Conservation (phyloP, 1,284 basidiomycete genomes). For the Laetiporus sulphureus region DNA sequence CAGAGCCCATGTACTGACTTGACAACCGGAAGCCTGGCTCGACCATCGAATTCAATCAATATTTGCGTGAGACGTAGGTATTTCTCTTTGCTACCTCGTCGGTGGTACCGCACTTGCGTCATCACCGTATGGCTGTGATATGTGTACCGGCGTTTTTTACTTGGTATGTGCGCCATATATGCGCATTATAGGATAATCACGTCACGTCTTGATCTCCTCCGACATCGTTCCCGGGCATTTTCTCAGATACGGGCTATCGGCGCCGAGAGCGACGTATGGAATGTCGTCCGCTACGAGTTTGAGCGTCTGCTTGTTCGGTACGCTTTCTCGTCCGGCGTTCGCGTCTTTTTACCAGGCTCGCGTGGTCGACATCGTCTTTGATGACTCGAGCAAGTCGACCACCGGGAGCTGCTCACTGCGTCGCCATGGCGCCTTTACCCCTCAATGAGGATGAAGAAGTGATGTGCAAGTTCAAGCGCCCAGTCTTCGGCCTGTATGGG, state of each 20-base stretch:
- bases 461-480: slow-evolving; percentile 13
- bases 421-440: not conserved
- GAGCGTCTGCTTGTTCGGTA: slow-evolving; percentile 35
- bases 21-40: slow-evolving; percentile 30
- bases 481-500: slow-evolving; percentile 23
- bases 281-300: slow-evolving; percentile 36
- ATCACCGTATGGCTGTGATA: no score
- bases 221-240: no score
- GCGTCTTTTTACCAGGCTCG: slow-evolving; percentile 32
- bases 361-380: slow-evolving; percentile 27
- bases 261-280: slow-evolving; percentile 31
- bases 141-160: no score
- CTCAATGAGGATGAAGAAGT: slow-evolving; percentile 1
- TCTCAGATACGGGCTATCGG: slow-evolving; percentile 34
- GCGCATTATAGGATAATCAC: no score
- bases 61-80: slow-evolving; percentile 33
- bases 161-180: no score
- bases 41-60: slow-evolving; percentile 37
- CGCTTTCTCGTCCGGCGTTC: slow-evolving; percentile 26
- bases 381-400: slow-evolving; percentile 2
- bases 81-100: not conserved
- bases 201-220: no score
- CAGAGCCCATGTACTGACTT: not conserved
- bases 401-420: not conserved
- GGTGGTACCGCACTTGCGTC: not conserved